Evolutionary conservation across 805 yeast species (phyloP).

Genomic region (Diddensiella caesifluorescens): DNA sequence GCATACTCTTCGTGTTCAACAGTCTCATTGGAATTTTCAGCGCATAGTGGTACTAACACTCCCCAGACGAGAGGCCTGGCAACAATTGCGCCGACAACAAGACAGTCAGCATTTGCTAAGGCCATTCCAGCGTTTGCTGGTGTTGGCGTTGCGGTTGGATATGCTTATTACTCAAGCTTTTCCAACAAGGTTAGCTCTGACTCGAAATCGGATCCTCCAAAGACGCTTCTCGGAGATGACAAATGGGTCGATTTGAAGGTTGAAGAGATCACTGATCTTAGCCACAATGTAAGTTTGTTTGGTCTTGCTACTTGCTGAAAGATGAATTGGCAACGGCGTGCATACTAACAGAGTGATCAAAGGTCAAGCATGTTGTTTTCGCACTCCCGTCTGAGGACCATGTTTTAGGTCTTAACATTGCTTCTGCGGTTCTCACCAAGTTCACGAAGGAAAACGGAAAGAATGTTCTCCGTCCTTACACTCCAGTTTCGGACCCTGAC

Average conservation of each 20-base stretch:
- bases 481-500: conserved; percentile 73
- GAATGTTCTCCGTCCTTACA: conserved; percentile 75
- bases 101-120: neutral
- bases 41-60: too few species aligned
- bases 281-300: conserved; percentile 25
- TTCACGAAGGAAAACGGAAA: conserved; percentile 72
- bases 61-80: neutral
- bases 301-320: too few species aligned
- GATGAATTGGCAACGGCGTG: too few species aligned
- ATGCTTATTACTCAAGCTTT: conserved; percentile 32
- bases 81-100: neutral
- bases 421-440: conserved; percentile 78
- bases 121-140: conserved; percentile 34
- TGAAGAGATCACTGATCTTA: conserved; percentile 19
- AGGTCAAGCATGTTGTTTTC: conserved; percentile 60
- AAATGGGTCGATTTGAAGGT: conserved; percentile 29
- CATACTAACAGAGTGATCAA: neutral
- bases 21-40: too few species aligned
- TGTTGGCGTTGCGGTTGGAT: conserved; percentile 43
- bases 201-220: conserved; percentile 22
- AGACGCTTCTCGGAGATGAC: conserved; percentile 25
- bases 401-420: conserved; percentile 69
- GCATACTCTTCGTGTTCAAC: too few species aligned
- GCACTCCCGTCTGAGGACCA: conserved; percentile 62
- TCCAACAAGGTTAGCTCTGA: conserved; percentile 23